phyloP scores from a whole-genome alignment of 768 basidiomycete genomes.

The Phylloporus sp. region DNA sequence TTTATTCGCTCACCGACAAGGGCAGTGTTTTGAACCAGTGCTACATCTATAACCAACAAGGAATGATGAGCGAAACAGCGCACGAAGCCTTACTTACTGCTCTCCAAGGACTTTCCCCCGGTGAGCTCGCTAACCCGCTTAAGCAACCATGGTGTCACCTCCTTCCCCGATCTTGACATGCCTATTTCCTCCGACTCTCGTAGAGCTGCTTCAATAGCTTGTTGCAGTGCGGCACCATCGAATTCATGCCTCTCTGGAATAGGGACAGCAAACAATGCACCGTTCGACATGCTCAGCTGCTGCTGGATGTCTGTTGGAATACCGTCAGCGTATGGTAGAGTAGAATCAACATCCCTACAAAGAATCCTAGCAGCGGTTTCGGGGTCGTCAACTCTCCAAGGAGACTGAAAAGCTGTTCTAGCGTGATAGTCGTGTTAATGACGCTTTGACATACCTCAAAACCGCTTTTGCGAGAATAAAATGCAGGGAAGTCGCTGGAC shows the following conservation, averaged over 20 bases:
- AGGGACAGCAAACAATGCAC: constrained; percentile 82
- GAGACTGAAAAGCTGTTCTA: constrained; percentile 48
- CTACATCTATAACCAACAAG: constrained; percentile 57
- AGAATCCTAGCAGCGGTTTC: constrained; percentile 69
- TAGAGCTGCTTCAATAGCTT: constrained; percentile 80
- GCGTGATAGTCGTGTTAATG: background rate
- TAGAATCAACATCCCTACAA: constrained; percentile 42
- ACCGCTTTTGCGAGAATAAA: constrained; percentile 84
- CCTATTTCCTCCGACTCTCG: constrained; percentile 79
- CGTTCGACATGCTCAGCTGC: constrained; percentile 69
- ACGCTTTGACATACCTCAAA: constrained; percentile 44
- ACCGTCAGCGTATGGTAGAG: constrained; percentile 1
- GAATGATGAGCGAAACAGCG: background rate
- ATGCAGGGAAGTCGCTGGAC: constrained; percentile 87
- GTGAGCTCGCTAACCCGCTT: constrained; percentile 79
- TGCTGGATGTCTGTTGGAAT: constrained; percentile 55
- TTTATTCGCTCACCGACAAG: constrained; percentile 56
- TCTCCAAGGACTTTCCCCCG: constrained; percentile 65
- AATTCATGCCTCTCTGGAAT: constrained; percentile 76
- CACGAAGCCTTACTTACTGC: constrained; percentile 45
- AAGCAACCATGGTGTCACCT: constrained; percentile 93
- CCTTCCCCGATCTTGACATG: constrained; percentile 76
- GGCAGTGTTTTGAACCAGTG: constrained; percentile 86
- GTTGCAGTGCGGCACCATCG: constrained; percentile 65
- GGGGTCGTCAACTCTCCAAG: constrained; percentile 71